Evolutionary conservation across 179 eudicot species (phyloP).

Genomic region (Amaranthus tricolor): DNA sequence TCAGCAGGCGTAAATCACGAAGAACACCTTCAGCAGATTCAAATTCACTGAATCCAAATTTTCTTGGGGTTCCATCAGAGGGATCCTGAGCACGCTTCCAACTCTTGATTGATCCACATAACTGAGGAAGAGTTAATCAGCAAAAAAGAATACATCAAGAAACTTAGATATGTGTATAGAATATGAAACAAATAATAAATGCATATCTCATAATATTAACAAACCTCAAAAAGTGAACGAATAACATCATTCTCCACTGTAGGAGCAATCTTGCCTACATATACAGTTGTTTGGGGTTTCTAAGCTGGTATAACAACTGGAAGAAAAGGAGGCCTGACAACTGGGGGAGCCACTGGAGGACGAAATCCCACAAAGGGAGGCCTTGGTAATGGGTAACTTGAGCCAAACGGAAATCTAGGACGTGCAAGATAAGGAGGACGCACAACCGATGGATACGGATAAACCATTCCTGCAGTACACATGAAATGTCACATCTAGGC

Average conservation of each 20-base stretch:
- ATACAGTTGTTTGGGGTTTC: constrained; percentile 85
- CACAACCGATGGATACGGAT: constrained; percentile 57
- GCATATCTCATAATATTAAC: constrained; percentile 13
- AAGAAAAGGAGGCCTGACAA: constrained; percentile 52
- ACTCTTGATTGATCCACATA: constrained; percentile 93
- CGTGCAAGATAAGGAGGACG: constrained; percentile 70
- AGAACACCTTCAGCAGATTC: constrained; percentile 94
- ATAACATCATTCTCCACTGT: constrained; percentile 88
- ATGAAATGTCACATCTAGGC: constrained; percentile 59
- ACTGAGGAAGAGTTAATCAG: constrained; percentile 42
- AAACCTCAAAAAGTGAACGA: constrained; percentile 77
- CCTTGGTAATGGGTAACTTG: constrained; percentile 50
- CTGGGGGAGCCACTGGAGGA: constrained; percentile 56
- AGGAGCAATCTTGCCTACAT: constrained; percentile 86
- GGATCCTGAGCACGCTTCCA: constrained; percentile 98
- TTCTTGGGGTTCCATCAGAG: constrained; percentile 63
- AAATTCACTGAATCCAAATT: constrained; percentile 91
- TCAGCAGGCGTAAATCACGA: constrained; percentile 80
- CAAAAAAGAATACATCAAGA: background rate
- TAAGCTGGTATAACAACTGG: constrained; percentile 58
- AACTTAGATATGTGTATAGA: background rate
- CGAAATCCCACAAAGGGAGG: constrained; percentile 66
- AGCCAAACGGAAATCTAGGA: constrained; percentile 52
- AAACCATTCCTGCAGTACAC: constrained; percentile 69
- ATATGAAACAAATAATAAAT: constrained; percentile 1